Conservation (phyloP, 768 basidiomycete species). For the Boletus subparvulus region DNA sequence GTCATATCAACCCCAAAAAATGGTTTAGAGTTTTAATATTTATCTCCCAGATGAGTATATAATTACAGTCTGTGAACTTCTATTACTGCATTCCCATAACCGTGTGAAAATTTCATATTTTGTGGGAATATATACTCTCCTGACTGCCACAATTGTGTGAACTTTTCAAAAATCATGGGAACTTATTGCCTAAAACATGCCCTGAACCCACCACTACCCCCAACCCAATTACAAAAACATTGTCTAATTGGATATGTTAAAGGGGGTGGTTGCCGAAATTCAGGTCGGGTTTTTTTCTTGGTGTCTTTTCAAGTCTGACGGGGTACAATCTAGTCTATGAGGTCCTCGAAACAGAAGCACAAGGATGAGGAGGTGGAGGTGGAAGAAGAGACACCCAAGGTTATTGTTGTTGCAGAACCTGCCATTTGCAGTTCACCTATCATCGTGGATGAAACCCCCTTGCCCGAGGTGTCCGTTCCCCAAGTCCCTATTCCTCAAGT, state of each 20-base stretch:
- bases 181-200: too few species aligned
- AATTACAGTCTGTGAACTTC: too few species aligned
- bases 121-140: too few species aligned
- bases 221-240: too few species aligned
- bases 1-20: too few species aligned
- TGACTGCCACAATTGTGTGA: too few species aligned
- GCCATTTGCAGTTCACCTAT: neutral
- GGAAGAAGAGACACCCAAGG: neutral
- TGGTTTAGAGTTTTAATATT: too few species aligned
- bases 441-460: neutral
- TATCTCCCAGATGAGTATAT: too few species aligned
- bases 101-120: too few species aligned
- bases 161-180: too few species aligned
- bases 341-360: slow-evolving; percentile 75
- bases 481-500: slow-evolving; percentile 2
- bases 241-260: slow-evolving; percentile 35
- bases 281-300: slow-evolving; percentile 27
- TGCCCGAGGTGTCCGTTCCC: slow-evolving; percentile 1
- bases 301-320: slow-evolving; percentile 20
- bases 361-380: slow-evolving; percentile 36
- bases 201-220: too few species aligned
- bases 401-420: neutral
- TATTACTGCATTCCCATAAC: too few species aligned
- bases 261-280: slow-evolving; percentile 35
- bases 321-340: slow-evolving; percentile 10